Conservation (phyloP, 176 grass and related monocot species). For the Cocos nucifera region DNA sequence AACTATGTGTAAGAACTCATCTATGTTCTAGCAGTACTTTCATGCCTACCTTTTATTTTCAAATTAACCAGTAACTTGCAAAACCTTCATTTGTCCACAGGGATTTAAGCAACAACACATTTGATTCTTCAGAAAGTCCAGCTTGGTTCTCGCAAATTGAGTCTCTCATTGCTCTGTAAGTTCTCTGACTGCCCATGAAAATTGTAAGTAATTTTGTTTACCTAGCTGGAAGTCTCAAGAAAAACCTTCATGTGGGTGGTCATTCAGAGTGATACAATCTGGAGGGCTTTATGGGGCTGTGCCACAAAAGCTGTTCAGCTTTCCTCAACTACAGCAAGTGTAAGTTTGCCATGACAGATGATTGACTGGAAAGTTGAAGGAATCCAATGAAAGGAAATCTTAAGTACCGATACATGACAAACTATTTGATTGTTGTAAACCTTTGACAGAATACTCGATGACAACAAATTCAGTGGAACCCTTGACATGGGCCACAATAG, state of each 20-base stretch:
- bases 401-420: no score
- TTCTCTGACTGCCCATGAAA: conserved; percentile 1
- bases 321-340: conserved; percentile 65
- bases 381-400: not conserved
- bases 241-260: conserved; percentile 1
- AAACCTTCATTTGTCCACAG: conserved; percentile 24
- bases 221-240: not conserved
- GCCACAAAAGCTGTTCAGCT: conserved; percentile 8
- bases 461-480: conserved; percentile 74
- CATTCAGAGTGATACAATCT: not conserved
- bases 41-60: not conserved
- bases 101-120: conserved; percentile 92
- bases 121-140: conserved; percentile 57
- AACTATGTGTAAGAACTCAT: conserved; percentile 66
- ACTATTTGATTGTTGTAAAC: not conserved
- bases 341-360: conserved; percentile 19
- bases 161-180: conserved; percentile 66
- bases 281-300: conserved; percentile 36
- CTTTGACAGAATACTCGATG: conserved; percentile 53
- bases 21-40: not conserved
- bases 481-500: conserved; percentile 52
- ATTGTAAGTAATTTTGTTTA: conserved; percentile 7
- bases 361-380: conserved; percentile 17
- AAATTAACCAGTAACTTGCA: conserved; percentile 1
- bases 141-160: conserved; percentile 60